Evolutionary conservation across 2,329 filamentous ascomycete genomes (phyloP), one percentile per base, ranked within the genome.

Genomic region (Nothopassalora personata): DNA sequence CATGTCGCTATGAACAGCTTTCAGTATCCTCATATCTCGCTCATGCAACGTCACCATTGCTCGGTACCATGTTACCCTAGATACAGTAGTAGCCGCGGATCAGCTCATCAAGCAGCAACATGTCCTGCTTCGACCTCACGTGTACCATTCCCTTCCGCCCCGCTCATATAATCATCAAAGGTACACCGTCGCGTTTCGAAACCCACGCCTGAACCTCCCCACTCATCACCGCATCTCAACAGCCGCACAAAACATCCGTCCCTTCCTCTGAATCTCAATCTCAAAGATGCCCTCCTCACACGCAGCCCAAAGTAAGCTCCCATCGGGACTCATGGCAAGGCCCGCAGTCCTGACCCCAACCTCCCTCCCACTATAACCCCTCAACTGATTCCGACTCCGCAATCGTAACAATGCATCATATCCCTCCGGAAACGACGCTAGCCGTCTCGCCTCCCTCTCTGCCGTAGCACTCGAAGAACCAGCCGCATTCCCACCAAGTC

Each of bases 261-360:
- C 79, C 52, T 82, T 78, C 18, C 86, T 67, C 69, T 90, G 86
- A 64, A 92, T 80, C 34, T 80, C 81, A 66, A 90, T 84, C 74
- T 91, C 87, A 68, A 90, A 90, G 56, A 92, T 87, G 57, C 89
- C 89, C 65, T 89, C 85, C 69, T 90, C 86, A 34, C 75, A 78
- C 5, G 76, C 77, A 36, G 74, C 78, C 67, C 77, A 80, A 36
- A 81, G 66, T 56, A 67, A 78, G 19, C 75, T 66, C 8, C 78
- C 78, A 66, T 81, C 78, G 28, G 73, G 69, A 67, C 77, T 80
- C 70, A 80, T 77, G 5, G 78, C 78, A 55, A 80, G 63, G 5
- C 79, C 79, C 5, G 78, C 77, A 19, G 77, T 80, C 36, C 77
- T 67, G 23, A 78, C 73, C 1, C 76, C 77, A 39, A 73, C 63